phyloP scores from a whole-genome alignment of 2,329 filamentous ascomycete genomes.

The Mollisia scopiformis region DNA sequence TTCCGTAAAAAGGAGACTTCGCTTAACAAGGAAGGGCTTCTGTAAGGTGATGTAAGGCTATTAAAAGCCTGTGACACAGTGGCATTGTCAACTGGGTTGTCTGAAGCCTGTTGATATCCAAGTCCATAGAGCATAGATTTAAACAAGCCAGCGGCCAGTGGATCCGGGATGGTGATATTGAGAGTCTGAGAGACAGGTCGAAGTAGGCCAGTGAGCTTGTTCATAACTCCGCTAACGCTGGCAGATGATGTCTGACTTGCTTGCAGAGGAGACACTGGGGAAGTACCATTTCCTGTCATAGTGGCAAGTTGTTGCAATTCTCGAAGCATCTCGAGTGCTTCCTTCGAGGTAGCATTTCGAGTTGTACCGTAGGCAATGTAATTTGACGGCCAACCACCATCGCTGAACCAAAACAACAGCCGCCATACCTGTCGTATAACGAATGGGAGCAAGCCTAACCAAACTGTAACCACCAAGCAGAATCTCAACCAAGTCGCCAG shows the following conservation, averaged over 20 bases:
- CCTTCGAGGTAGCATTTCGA: constrained; percentile 20
- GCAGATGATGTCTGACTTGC: constrained; percentile 41
- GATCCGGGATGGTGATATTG: constrained; percentile 32
- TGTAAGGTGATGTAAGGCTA: constrained; percentile 5
- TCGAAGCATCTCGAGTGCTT: constrained; percentile 28
- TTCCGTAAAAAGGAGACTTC: constrained; percentile 60
- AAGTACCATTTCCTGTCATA: constrained; percentile 33
- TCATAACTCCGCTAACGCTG: constrained; percentile 40
- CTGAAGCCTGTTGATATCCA: constrained; percentile 21
- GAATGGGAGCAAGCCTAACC: constrained; percentile 87
- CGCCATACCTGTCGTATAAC: constrained; percentile 92
- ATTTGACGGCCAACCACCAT: constrained; percentile 36
- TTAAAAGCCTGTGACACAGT: constrained; percentile 14
- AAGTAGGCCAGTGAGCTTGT: constrained; percentile 38
- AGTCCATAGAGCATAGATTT: constrained; percentile 33
- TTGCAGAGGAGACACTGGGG: constrained; percentile 33
- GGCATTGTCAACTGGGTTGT: constrained; percentile 13
- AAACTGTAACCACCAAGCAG: constrained; percentile 79
- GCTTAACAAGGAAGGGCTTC: constrained; percentile 53
- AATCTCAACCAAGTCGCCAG: constrained; percentile 79
- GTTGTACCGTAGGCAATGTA: constrained; percentile 14
- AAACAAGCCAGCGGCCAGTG: constrained; percentile 30
- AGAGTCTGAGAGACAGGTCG: constrained; percentile 30
- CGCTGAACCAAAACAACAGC: constrained; percentile 78
- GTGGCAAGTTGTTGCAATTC: constrained; percentile 28